Conservation (phyloP, 2,329 filamentous ascomycete genomes). For the Amauroascus verrucosus region DNA sequence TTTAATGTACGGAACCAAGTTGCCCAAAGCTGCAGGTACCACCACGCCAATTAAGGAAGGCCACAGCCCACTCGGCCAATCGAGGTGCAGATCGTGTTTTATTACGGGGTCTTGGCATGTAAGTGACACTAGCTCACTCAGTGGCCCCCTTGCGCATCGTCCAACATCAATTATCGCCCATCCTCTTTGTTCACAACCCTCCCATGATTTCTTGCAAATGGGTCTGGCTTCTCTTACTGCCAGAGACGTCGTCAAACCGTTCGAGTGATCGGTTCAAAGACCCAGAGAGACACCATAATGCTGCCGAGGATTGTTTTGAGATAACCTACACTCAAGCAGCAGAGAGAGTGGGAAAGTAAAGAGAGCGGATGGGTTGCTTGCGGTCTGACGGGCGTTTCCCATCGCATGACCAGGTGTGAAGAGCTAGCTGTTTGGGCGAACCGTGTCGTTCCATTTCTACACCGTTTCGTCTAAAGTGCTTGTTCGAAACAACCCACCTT, state of each 20-base stretch:
- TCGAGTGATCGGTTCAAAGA: background rate
- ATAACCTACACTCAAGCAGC: background rate
- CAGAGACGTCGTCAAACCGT: constrained; percentile 1
- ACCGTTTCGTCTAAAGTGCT: background rate
- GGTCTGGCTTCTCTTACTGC: background rate
- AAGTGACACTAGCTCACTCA: background rate
- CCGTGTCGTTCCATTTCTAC: background rate
- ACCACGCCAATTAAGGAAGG: background rate
- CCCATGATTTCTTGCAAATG: background rate
- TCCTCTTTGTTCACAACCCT: background rate
- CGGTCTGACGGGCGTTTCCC: background rate
- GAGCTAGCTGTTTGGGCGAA: constrained; percentile 9
- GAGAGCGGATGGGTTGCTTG: constrained; percentile 2
- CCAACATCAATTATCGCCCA: background rate
- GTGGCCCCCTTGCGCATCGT: constrained; percentile 6
- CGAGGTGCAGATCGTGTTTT: constrained; percentile 2
- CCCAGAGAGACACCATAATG: constrained; percentile 3
- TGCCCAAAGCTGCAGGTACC: constrained; percentile 9
- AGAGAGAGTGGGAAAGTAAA: background rate
- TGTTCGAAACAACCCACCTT: background rate
- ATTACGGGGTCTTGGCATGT: constrained; percentile 9
- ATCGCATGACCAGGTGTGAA: background rate
- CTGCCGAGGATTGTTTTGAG: background rate
- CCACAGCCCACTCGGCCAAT: background rate
- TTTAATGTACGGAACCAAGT: background rate